Evolutionary conservation across 2,329 filamentous ascomycete genomes (phyloP).

Genomic region (Penicillium sp.): DNA sequence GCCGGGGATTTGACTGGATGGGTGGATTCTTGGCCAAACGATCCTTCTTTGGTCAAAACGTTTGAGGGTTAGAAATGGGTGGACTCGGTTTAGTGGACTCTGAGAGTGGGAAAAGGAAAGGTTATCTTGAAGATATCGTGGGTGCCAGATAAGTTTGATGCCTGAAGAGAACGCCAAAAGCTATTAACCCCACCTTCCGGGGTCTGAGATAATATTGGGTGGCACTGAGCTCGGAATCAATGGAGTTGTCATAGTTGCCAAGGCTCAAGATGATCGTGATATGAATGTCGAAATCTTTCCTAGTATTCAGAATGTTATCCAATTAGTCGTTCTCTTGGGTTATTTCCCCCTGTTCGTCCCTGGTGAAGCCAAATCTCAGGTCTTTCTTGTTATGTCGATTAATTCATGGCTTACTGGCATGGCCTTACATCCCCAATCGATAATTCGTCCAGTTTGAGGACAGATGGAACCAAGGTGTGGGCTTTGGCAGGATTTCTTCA

Average conservation of each 20-base stretch:
- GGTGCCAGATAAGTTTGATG: conserved; percentile 3
- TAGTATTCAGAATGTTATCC: background rate
- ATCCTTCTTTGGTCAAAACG: background rate
- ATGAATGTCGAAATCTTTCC: background rate
- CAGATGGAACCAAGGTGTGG: background rate
- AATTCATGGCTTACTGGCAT: background rate
- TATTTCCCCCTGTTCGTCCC: too few species aligned
- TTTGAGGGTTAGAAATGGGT: conserved; percentile 3
- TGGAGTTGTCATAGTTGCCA: background rate
- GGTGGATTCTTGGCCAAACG: conserved; percentile 1
- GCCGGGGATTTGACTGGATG: background rate
- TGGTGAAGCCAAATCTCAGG: too few species aligned
- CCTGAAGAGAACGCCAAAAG: background rate
- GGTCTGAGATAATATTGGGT: conserved; percentile 9
- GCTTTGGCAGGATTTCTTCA: background rate
- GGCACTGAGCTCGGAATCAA: background rate
- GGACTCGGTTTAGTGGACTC: background rate
- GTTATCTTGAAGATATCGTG: background rate
- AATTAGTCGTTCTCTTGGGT: background rate
- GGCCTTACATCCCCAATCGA: background rate
- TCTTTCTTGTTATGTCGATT: too few species aligned
- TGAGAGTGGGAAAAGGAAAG: background rate
- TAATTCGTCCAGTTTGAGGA: background rate
- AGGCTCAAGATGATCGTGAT: background rate
- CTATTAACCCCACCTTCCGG: conserved; percentile 5